Evolutionary conservation across 257 asterid species (phyloP), one percentile per base, ranked within the genome.

Genomic region (Ballota nigra): DNA sequence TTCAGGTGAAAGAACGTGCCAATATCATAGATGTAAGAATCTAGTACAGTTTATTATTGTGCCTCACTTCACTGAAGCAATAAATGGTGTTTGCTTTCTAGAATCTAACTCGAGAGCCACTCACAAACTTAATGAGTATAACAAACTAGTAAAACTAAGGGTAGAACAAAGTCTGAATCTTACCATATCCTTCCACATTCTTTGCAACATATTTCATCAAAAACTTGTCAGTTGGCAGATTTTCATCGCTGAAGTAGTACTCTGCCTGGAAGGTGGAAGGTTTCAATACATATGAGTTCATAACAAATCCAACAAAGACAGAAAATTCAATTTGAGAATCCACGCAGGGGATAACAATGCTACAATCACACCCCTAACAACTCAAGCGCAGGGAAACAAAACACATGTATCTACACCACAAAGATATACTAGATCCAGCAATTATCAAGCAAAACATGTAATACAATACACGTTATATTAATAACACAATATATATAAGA

Each of bases 231-330:
- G 84, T 79, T 10, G 89, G 86, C 82, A 94, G 73, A 57, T 94
- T 91, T 81, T 89, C 99, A 66, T 94, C 99, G 68, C 99, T 84
- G 83, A 94, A 89, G 86, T 94, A 94, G 80, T 89, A 94, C 80
- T 94, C 99, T 61, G 83, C 98, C 99, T 94, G 88, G 74, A 85
- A 70, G 68, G 51, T 5, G 3, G 40, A 63, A 72, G 9, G 22
- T 51, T 69, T 11, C n/a, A 49, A 69, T 65, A 56, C 43, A 60
- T 66, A 63, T 3, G 55, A 55, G 33, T 40, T 40, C 33, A 63
- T 57, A 26, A 26, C 36, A 43, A 26, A 38, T 51, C 67, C 23
- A 68, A 68, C 67, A 71, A 40, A 67, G 43, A 19, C 34, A 47
- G 11, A 45, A 19, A 19, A 33, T 13, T 15, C 49, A 6, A 11